Evolutionary conservation across 352 stramenopile species (phyloP).

Genomic region (Globisporangium nagaii): DNA sequence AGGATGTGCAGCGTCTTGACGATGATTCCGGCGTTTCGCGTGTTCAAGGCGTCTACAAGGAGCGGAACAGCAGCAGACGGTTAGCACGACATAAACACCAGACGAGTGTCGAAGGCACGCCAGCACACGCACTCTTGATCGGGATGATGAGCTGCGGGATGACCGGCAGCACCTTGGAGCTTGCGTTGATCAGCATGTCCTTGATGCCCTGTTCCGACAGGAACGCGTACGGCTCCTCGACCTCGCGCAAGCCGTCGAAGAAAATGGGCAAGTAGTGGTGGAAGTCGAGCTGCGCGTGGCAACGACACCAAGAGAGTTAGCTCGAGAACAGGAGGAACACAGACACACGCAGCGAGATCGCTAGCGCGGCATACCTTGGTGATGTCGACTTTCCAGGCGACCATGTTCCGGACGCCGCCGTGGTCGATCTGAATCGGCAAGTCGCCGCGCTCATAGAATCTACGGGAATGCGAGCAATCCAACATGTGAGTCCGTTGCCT

Average conservation of each 20-base stretch:
- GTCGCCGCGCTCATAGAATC: conserved; percentile 93
- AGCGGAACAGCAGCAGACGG: background rate
- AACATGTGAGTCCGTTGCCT: background rate
- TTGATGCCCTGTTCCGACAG: conserved; percentile 95
- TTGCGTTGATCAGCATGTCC: conserved; percentile 95
- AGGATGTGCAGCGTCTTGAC: conserved; percentile 97
- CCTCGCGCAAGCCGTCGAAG: conserved; percentile 95
- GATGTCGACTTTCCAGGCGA: conserved; percentile 96
- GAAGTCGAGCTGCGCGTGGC: conserved; percentile 88
- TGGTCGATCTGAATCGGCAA: conserved; percentile 97
- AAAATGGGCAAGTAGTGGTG: conserved; percentile 99
- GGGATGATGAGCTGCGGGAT: conserved; percentile 98
- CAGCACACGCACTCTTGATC: conserved; percentile 87
- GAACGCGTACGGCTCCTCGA: conserved; percentile 96
- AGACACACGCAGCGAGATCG: background rate
- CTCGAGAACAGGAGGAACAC: background rate
- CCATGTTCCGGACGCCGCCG: conserved; percentile 93
- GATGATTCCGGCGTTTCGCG: conserved; percentile 90
- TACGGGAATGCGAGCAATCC: background rate
- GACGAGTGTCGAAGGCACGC: background rate
- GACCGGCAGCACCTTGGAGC: conserved; percentile 93
- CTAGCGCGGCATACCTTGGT: conserved; percentile 61
- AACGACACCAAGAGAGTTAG: background rate
- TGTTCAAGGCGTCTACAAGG: conserved; percentile 87
- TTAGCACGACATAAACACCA: background rate